These are phyloP conservation scores for Arthrobotrys megalospora DNA, from an alignment of 2,329 filamentous ascomycete genomes.

Conservation along the genomic window DNA sequence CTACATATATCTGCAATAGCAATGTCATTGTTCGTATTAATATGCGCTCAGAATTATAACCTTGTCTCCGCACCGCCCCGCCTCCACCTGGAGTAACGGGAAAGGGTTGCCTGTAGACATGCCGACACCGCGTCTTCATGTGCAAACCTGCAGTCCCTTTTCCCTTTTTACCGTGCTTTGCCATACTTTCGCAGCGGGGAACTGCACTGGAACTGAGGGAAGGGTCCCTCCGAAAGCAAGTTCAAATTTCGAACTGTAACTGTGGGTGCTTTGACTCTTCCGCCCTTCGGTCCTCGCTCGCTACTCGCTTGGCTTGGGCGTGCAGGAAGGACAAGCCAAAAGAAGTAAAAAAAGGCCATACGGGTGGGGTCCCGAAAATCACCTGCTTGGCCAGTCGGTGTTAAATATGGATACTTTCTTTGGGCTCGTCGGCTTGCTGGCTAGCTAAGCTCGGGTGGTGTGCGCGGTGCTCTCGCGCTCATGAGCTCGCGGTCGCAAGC, in stretches of 20 bases:
- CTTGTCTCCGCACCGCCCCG: conserved; percentile 32
- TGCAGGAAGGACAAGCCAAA: conserved; percentile 41
- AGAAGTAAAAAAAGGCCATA: conserved; percentile 50
- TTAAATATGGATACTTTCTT: conserved; percentile 28
- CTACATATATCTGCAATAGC: conserved; percentile 17
- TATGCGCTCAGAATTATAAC: conserved; percentile 30
- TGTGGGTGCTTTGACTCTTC: conserved; percentile 53
- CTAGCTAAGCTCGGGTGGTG: conserved; percentile 22
- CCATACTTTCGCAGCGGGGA: conserved; percentile 19
- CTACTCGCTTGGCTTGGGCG: conserved; percentile 57
- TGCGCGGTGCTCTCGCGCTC: conserved; percentile 49
- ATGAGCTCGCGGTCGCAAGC: conserved; percentile 47
- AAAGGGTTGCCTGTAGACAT: conserved; percentile 19
- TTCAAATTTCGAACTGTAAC: conserved; percentile 2
- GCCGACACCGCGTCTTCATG: conserved; percentile 32
- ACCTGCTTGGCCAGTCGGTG: conserved; percentile 35
- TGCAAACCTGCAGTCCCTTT: conserved; percentile 24
- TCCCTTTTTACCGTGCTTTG: conserved; percentile 33
- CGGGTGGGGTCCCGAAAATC: conserved; percentile 59
- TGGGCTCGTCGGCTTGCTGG: conserved; percentile 27
- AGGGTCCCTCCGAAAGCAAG: conserved; percentile 20
- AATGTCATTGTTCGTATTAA: conserved; percentile 33
- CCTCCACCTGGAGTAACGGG: conserved; percentile 26
- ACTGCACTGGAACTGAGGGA: conserved; percentile 27
- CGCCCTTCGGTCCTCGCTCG: conserved; percentile 42